Percentiles rank a stretch among this genome's conserved stretches.
Conservation (phyloP, 768 basidiomycete species). For the Xerocomellus chrysenteron region DNA sequence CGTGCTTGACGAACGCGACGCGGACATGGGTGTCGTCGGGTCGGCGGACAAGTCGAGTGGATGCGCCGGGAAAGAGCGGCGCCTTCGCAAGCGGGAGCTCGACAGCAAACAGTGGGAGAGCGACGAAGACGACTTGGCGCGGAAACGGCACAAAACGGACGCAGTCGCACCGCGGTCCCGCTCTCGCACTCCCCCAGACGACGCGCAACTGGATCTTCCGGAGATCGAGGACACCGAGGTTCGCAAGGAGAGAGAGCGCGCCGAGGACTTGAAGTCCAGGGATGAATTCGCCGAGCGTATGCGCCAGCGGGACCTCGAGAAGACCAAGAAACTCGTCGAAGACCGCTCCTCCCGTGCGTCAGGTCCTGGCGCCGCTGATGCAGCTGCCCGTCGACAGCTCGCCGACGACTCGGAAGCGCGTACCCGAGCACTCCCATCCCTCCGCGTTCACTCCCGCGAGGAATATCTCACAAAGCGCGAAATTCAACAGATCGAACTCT, state of each 20-base stretch:
- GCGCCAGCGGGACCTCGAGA: constrained; percentile 75
- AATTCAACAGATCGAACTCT: constrained; percentile 90
- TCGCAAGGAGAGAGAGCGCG: constrained; percentile 68
- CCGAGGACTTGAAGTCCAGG: constrained; percentile 79
- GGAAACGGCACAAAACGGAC: constrained; percentile 62
- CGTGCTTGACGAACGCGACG: constrained; percentile 83
- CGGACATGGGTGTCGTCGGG: constrained; percentile 40
- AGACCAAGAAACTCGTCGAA: constrained; percentile 87
- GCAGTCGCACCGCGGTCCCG: constrained; percentile 26
- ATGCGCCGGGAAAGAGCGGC: constrained; percentile 46
- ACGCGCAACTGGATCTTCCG: constrained; percentile 42
- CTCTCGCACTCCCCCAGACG: constrained; percentile 28
- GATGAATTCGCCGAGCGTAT: constrained; percentile 94
- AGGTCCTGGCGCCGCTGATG: constrained; percentile 74
- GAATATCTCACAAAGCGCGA: constrained; percentile 97
- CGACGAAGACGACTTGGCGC: constrained; percentile 77
- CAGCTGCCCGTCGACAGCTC: constrained; percentile 73
- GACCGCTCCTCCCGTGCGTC: constrained; percentile 80
- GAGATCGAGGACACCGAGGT: constrained; percentile 80
- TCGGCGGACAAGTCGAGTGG: constrained; percentile 27
- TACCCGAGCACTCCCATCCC: constrained; percentile 54
- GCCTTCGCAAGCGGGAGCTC: constrained; percentile 76
- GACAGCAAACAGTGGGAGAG: constrained; percentile 88
- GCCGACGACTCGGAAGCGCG: constrained; percentile 75
- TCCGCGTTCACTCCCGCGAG: constrained; percentile 88